These are phyloP conservation scores for Coemansia sp. DNA, from an alignment of 192 early-diverging fungal species.

Conservation along the genomic window DNA sequence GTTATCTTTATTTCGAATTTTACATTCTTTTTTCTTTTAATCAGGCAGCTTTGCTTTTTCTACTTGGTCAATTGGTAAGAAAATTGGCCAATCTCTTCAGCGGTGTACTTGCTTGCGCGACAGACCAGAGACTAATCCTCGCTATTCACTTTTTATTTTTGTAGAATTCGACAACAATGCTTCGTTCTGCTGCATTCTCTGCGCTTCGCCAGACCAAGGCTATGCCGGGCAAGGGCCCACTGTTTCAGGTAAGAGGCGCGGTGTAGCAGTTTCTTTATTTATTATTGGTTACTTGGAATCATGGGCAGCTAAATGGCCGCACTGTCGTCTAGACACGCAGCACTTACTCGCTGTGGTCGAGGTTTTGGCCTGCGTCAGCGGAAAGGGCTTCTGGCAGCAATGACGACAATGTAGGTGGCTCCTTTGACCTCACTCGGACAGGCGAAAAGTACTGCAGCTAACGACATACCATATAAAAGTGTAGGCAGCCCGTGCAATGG, in stretches of 20 bases:
- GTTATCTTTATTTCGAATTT: neutral
- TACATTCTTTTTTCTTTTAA: neutral
- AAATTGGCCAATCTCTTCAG: neutral
- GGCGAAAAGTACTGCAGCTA: neutral
- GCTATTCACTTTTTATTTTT: neutral
- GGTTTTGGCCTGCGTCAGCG: constrained; percentile 10
- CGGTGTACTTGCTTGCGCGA: neutral
- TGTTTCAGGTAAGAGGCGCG: constrained; percentile 36
- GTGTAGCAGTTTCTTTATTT: neutral
- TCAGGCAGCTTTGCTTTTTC: neutral
- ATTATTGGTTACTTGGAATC: neutral
- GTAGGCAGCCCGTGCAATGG: constrained; percentile 46
- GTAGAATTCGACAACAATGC: constrained; percentile 23
- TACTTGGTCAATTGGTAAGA: neutral
- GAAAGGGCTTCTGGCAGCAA: neutral
- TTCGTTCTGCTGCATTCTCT: constrained; percentile 37
- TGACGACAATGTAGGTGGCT: constrained; percentile 6
- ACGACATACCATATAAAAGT: neutral
- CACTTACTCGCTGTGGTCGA: constrained; percentile 29
- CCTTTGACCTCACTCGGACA: neutral
- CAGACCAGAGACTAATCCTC: neutral
- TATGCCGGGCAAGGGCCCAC: constrained; percentile 19
- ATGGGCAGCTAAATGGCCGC: neutral
- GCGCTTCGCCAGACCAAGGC: constrained; percentile 38
- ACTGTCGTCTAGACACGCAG: neutral